Evolutionary conservation across 257 asterid species (phyloP).

Genomic region (Asclepias syriaca): DNA sequence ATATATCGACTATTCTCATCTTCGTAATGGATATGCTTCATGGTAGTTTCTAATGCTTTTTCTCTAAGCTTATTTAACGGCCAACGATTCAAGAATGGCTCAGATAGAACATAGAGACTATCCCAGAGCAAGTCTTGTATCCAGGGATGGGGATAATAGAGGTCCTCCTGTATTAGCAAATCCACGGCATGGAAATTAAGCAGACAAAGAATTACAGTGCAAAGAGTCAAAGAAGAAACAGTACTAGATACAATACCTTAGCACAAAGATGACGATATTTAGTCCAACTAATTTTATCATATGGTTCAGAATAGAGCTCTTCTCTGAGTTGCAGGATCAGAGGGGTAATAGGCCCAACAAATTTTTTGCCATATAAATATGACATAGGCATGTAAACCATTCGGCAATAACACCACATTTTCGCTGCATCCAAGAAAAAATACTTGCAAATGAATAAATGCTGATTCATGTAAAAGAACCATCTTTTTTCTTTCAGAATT

Average conservation of each 20-base stretch:
- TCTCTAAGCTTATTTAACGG: conserved; percentile 33
- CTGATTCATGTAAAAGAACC: not conserved
- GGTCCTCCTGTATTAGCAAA: conserved; percentile 25
- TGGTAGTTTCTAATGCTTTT: conserved; percentile 24
- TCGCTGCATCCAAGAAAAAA: conserved; percentile 17
- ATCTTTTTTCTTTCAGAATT: not conserved
- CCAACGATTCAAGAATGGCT: conserved; percentile 32
- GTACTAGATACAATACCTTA: conserved; percentile 18
- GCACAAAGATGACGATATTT: conserved; percentile 27
- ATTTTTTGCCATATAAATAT: conserved; percentile 35
- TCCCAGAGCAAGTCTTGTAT: conserved; percentile 33
- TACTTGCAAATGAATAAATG: not conserved
- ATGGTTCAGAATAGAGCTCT: conserved; percentile 28
- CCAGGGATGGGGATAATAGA: conserved; percentile 28
- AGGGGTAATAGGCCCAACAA: conserved; percentile 32
- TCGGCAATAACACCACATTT: conserved; percentile 35
- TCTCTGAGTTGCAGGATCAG: conserved; percentile 21
- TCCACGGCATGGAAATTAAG: not conserved
- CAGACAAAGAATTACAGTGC: not conserved
- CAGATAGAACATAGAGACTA: conserved; percentile 17
- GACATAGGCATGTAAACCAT: conserved; percentile 39
- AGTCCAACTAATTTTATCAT: conserved; percentile 26
- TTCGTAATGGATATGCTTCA: conserved; percentile 35
- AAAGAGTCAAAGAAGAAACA: not conserved
- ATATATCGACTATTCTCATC: conserved; percentile 31